Base-by-base conservation (phyloP, 2,329 filamentous ascomycete genomes). In the Fusarium domesticum region DNA sequence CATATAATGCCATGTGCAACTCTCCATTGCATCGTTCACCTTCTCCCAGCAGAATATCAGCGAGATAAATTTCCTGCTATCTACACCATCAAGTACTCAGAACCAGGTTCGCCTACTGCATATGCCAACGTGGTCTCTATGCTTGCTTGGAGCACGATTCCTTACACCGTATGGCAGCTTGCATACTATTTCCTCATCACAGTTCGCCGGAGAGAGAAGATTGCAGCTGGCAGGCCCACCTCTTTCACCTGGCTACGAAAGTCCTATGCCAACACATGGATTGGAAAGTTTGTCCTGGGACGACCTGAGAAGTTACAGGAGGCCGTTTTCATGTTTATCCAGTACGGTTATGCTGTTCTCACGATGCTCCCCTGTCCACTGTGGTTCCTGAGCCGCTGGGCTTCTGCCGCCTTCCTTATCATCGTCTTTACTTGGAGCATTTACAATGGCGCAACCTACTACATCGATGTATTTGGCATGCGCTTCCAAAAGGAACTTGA, bases 1-100 rank as follows among this genome's bases (percentile, higher is more conserved):
- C 93, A 98, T 68, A 95, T 98, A 61, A 98, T 98, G 92, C 93
- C 93, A 1, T 96, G 91, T 54, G 92, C 87, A 6, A 89, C 91
- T 2, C 78, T 98, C 11, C 93, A 98, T 68, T 95, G 89, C 63
- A 77, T 98, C 12, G 87, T 96, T 14, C 93, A 98, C 64, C 75
- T 97, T 16, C 75, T 90, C 11, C 70, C 85, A 0, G 68, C 79
- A 1, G 80, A 82, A 17, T 65, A 78, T 33, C 86, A 95, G 61
- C 72, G 76, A 52, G 68, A 73, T 18, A 81, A 84, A 16, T 97
- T 95, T 64, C 91, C 92, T 1, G 92, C 91, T 11, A 81, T 96
- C 53, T 90, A 87, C 71, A 78, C 80, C 20, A 89, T 98, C 70
- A 90, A 87, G 63, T 75, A 71, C 40, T 77, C 81, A 3, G 70